Percentiles rank a stretch among this genome's conserved stretches.
Conservation (phyloP, 106 monocot genomes). For the Ottelia alismoides region DNA sequence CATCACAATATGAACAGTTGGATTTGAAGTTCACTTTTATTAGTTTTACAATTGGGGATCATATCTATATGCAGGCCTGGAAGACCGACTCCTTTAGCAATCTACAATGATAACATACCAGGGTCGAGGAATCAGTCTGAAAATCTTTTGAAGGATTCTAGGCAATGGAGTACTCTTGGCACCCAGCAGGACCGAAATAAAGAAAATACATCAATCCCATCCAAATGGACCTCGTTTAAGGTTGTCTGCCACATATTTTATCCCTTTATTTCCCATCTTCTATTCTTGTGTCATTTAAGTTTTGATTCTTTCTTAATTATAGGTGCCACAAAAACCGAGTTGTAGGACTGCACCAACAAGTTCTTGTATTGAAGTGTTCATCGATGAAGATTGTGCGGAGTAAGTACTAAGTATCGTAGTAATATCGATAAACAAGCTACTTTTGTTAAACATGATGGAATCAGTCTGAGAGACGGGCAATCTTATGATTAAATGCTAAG, state of each 20-base stretch:
- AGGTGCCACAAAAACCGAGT: conserved; percentile 54
- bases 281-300: not conserved
- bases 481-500: too few species aligned
- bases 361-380: conserved; percentile 58
- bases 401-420: too few species aligned
- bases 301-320: not conserved
- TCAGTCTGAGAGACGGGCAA: too few species aligned
- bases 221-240: conserved; percentile 76
- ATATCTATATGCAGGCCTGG: not conserved
- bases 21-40: not conserved
- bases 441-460: too few species aligned
- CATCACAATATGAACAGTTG: too few species aligned
- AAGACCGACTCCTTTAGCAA: conserved; percentile 44
- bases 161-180: conserved; percentile 52
- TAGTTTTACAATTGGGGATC: not conserved
- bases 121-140: conserved; percentile 12
- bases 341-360: conserved; percentile 11
- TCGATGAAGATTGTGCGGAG: conserved; percentile 66
- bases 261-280: not conserved
- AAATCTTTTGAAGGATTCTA: conserved; percentile 19
- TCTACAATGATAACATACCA: conserved; percentile 53
- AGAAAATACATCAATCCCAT: conserved; percentile 59
- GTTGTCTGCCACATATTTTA: too few species aligned
- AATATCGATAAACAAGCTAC: too few species aligned
- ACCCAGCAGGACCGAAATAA: conserved; percentile 61